Evolutionary conservation across 1,284 basidiomycete species (phyloP).

Genomic region (Naganishia sp.): DNA sequence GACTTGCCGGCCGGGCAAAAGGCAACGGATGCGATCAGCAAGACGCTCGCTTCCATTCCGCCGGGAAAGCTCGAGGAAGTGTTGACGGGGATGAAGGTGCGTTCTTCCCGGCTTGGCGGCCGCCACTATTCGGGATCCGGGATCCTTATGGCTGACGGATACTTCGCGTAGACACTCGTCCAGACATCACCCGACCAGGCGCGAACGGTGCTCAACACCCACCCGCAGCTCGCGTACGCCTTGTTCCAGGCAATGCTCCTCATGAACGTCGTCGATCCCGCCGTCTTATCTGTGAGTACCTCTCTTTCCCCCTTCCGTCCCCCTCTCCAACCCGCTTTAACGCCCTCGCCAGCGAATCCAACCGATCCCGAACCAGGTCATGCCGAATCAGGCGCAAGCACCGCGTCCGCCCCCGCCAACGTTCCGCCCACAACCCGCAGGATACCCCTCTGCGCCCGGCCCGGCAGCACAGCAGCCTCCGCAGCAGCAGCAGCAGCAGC

Average conservation of each 20-base stretch:
- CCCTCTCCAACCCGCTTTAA: constrained; percentile 31
- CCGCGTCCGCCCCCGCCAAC: constrained; percentile 1
- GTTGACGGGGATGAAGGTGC: constrained; percentile 95
- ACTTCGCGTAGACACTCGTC: constrained; percentile 62
- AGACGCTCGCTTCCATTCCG: constrained; percentile 79
- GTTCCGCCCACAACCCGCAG: constrained; percentile 30
- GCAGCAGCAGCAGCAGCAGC: not conserved
- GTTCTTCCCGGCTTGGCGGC: not conserved
- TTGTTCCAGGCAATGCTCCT: constrained; percentile 93
- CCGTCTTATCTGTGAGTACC: constrained; percentile 67
- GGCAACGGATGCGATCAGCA: constrained; percentile 80
- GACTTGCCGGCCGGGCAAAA: constrained; percentile 72
- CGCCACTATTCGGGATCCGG: too few species aligned
- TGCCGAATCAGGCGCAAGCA: too few species aligned
- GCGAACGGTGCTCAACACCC: constrained; percentile 69
- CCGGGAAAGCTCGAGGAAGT: constrained; percentile 89
- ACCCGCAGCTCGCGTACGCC: constrained; percentile 94
- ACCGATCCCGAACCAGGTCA: constrained; percentile 29
- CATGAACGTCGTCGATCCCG: constrained; percentile 90
- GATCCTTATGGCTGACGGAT: not conserved
- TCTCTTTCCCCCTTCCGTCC: constrained; percentile 45
- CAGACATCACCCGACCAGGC: constrained; percentile 90
- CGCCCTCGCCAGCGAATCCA: constrained; percentile 22
- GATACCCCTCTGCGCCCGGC: constrained; percentile 42
- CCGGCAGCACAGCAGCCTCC: constrained; percentile 43